Evolutionary conservation across 2,329 filamentous ascomycete genomes (phyloP).

Genomic region (Orbilia oligospora): DNA sequence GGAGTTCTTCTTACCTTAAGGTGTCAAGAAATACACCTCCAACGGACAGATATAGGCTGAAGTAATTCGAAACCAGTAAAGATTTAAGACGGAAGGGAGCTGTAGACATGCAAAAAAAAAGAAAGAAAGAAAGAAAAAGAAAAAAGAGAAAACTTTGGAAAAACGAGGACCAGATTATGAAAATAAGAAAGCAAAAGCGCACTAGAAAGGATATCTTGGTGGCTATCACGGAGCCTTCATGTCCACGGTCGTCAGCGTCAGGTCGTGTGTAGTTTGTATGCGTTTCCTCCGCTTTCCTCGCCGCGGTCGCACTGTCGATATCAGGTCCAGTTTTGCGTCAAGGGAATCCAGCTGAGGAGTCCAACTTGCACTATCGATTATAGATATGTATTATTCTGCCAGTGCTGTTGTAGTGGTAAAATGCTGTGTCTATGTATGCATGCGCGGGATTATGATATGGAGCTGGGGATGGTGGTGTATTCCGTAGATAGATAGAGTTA

Average conservation of each 20-base stretch:
- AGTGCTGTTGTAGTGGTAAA: not conserved
- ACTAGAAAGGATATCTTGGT: constrained; percentile 36
- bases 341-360: constrained; percentile 27
- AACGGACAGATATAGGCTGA: constrained; percentile 1
- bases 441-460: not conserved
- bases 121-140: not conserved
- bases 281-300: constrained; percentile 57
- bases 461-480: constrained; percentile 7
- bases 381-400: not conserved
- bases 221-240: constrained; percentile 59
- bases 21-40: constrained; percentile 19
- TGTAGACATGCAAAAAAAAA: not conserved
- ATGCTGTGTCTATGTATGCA: not conserved
- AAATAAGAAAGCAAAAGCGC: constrained; percentile 36
- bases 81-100: not conserved
- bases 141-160: not conserved
- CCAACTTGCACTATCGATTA: not conserved
- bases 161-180: not conserved
- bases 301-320: constrained; percentile 54
- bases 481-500: constrained; percentile 1
- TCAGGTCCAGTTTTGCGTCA: constrained; percentile 42
- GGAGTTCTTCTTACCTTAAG: constrained; percentile 17
- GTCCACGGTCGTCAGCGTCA: constrained; percentile 43
- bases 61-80: constrained; percentile 7
- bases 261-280: not conserved